A percentile compares a stretch with the other conserved stretches of the same genome.
Conservation (phyloP, 495 filamentous ascomycete genomes). For the Cudoniella acicularis region DNA sequence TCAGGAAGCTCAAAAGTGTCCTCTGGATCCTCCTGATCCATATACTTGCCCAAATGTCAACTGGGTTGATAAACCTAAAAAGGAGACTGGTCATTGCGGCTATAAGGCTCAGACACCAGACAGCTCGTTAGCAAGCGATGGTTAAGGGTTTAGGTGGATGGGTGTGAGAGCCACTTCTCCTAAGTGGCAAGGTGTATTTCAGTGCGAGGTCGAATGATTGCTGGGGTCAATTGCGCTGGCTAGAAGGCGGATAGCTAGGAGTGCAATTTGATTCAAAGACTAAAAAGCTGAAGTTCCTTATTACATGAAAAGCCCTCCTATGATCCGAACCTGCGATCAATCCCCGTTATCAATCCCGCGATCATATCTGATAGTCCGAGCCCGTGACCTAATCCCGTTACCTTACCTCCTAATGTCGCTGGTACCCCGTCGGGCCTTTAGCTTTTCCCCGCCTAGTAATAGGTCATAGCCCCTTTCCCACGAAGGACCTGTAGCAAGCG, state of each 20-base stretch:
- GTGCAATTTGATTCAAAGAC: too few relatives aligned
- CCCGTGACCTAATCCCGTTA: too few relatives aligned
- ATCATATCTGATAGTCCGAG: not conserved
- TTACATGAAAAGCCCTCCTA: too few relatives aligned
- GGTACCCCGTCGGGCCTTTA: too few relatives aligned
- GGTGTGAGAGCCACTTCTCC: too few relatives aligned
- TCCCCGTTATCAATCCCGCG: too few relatives aligned
- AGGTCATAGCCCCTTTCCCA: too few relatives aligned
- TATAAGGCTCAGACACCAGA: not conserved
- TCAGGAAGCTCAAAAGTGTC: not conserved
- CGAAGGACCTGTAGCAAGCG: too few relatives aligned
- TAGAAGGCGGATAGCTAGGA: not conserved
- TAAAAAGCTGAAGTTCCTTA: too few relatives aligned
- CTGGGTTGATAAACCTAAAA: not conserved
- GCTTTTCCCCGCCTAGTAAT: too few relatives aligned
- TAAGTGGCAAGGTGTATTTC: not conserved
- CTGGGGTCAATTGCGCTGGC: not conserved
- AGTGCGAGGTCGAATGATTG: not conserved
- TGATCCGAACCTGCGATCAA: too few relatives aligned
- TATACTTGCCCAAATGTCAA: not conserved
- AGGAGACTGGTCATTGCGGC: not conserved
- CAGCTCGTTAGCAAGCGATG: not conserved
- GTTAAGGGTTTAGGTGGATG: not conserved
- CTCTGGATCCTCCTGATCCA: not conserved
- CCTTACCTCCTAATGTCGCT: too few relatives aligned